Evolutionary conservation across 495 filamentous ascomycete genomes (phyloP).

Genomic region (Hypomontagnella submonticulosa): DNA sequence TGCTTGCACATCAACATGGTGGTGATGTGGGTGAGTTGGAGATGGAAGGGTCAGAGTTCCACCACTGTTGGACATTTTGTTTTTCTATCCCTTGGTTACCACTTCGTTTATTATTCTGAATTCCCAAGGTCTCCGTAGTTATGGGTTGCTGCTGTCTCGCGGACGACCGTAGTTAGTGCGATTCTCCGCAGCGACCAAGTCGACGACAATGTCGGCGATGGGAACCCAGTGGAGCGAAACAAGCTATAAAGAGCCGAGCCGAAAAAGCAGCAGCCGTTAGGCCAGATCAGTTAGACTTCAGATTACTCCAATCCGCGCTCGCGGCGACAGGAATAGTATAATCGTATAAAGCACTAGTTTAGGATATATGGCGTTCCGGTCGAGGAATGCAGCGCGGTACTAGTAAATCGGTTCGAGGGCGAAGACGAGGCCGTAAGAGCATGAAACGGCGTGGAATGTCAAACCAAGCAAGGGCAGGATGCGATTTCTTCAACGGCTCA

Average conservation of each 20-base stretch:
- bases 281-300: background rate
- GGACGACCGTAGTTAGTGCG: background rate
- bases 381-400: conserved; percentile 43
- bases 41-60: conserved; percentile 85
- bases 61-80: conserved; percentile 62
- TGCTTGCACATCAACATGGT: conserved; percentile 80
- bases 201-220: conserved; percentile 7
- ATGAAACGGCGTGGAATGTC: conserved; percentile 42
- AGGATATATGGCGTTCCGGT: conserved; percentile 5
- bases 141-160: too few relatives aligned
- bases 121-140: too few relatives aligned
- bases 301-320: too few relatives aligned
- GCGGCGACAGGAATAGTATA: conserved; percentile 1
- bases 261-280: background rate
- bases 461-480: conserved; percentile 46
- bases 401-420: conserved; percentile 28
- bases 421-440: conserved; percentile 37
- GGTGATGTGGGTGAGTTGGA: conserved; percentile 73
- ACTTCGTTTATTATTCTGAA: background rate
- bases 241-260: background rate
- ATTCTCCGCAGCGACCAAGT: conserved; percentile 1
- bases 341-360: too few relatives aligned
- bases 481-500: conserved; percentile 46
- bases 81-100: background rate
- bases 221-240: background rate